phyloP scores from a whole-genome alignment of 768 basidiomycete genomes.

The Tephrocybe sp. region DNA sequence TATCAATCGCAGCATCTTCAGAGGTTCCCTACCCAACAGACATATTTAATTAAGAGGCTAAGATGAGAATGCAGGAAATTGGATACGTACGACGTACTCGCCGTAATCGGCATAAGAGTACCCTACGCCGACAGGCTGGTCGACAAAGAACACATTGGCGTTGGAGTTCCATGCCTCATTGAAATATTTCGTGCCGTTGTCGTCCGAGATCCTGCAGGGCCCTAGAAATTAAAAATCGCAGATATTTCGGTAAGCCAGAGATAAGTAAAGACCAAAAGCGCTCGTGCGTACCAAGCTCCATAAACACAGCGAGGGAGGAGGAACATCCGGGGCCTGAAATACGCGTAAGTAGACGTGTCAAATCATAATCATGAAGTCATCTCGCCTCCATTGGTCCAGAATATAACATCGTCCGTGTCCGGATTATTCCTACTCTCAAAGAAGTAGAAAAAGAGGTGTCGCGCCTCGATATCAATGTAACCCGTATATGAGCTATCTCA shows the following conservation, averaged over 20 bases:
- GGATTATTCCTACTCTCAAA: conserved; percentile 69
- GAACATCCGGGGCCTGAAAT: conserved; percentile 39
- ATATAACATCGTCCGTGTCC: conserved; percentile 57
- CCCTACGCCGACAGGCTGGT: conserved; percentile 60
- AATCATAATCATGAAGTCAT: background rate
- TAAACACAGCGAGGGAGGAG: conserved; percentile 59
- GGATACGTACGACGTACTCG: conserved; percentile 46
- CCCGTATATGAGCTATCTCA: conserved; percentile 63
- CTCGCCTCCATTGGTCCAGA: conserved; percentile 50
- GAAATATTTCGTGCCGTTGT: conserved; percentile 49
- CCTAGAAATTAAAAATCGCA: too few relatives aligned
- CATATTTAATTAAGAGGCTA: too few relatives aligned
- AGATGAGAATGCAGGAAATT: conserved; percentile 1
- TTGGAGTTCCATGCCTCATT: conserved; percentile 67
- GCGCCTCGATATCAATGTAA: conserved; percentile 61
- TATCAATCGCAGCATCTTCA: conserved; percentile 66
- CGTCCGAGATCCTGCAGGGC: conserved; percentile 61
- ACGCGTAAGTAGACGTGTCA: background rate
- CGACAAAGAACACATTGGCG: conserved; percentile 61
- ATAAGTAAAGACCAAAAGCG: too few relatives aligned
- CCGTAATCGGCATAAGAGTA: conserved; percentile 66
- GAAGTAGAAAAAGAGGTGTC: conserved; percentile 74
- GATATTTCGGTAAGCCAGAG: too few relatives aligned
- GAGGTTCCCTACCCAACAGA: conserved; percentile 65
- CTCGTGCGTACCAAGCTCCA: conserved; percentile 67